Evolutionary conservation across 1,284 basidiomycete species (phyloP), one percentile per base, ranked within the genome.

Genomic region (Meripilus lineatus): DNA sequence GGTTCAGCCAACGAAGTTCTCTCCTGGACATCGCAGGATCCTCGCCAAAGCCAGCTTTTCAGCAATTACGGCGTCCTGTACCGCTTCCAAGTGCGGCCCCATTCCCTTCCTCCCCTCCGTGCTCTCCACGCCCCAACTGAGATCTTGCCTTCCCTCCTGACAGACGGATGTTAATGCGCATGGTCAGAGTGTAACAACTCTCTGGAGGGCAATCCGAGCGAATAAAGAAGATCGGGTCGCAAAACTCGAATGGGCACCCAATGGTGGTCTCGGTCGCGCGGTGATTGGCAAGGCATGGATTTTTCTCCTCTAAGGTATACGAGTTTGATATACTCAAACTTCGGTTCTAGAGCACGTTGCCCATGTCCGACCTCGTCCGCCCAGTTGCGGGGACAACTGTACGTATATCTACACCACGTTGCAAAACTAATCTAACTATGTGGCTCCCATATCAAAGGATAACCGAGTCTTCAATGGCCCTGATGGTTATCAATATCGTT

Each of bases 161-260:
- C 59, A 89, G 84, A 87, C 85, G 36, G 73, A 74, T 32, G 73
- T 77, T 41, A 74, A 65, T 56, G 68, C 69, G 45, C 81, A 69
- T 51, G 84, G 84, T 28, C 74, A 79, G 56, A 81, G 73, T 52
- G 75, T 81, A 35, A 90, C 87, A 14, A 88, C 83, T 22, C 70
- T 89, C 44, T 86, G 76, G 76, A 77, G 83, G 48, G 69, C 82
- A 24, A 83, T 87, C 56, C 83, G 86, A 40, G 72, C 82, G 42
- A 84, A 84, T 68, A 86, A 84, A 59, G 85, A 88, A 66, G 87
- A 90, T 62, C 79, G 84, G 37, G 81, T 89, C 54, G 87, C 88
- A 52, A 87, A 82, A 67, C 76, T 91, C 48, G 88, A 91, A 64
- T 91, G 87, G 88, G 75, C 82, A 44, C 67, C 77, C 42, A 84